Base-by-base conservation (phyloP, 805 yeast genomes). In the Teunomyces tritomae region DNA sequence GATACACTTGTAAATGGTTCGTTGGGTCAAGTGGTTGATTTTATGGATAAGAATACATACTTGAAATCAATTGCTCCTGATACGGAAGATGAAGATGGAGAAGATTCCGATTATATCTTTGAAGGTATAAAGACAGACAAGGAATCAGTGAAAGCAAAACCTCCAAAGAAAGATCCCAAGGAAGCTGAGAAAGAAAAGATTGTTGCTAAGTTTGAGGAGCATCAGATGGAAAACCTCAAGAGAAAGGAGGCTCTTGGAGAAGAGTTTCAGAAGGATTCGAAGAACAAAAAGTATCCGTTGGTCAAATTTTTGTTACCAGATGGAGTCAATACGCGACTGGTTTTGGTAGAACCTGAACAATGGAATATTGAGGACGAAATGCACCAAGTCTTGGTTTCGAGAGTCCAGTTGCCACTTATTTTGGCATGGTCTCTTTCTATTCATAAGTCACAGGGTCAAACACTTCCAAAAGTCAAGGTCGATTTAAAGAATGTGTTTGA, bases 391-490 rank as follows among this genome's bases (percentile, higher is more conserved):
- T 55, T 89, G 10, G 96, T 88, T 0, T 74, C 85, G 1, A 74
- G 97, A 57, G 73, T 76, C 0, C 99, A 94, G 60, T 56, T 94
- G 2, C 99, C 99, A 0, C 68, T 94, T 45, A 83, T 92, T 57
- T 70, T 91, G n/a, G 96, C 99, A 0, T 94, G 98, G 97, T 90
- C 99, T 0, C 67, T 94, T 39, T 90, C 97, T 0, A 91, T 94
- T 39, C 99, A 94, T 63, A 92, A 94, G 68, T 84, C 97, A 0
- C 99, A 92, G 64, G 99, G 99, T 0, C 91, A 92, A 65, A 87
- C 98, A 0, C 65, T 90, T 39, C 83, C 85, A 4, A 75, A 79
- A 47, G 90, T 88, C 3, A 78, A 78, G 52, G 96, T 92, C 5
- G 96, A 94, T 62, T 74, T 92, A 51, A 73, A 77, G 32, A 74